Conservation (phyloP, 805 yeast species). For the Barnettozyma wickerhamii region DNA sequence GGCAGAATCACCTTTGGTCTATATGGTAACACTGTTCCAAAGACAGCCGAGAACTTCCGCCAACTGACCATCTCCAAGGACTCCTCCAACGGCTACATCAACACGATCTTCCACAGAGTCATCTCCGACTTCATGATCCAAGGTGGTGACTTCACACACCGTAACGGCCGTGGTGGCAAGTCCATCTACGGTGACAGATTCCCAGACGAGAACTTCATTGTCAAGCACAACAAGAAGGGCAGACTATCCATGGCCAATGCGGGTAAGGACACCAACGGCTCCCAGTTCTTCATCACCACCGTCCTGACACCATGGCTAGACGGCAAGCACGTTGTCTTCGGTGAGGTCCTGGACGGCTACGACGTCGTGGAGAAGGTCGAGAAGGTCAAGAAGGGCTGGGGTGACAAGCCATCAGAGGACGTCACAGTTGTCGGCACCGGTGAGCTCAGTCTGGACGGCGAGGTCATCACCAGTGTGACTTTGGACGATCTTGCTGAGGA, state of each 20-base stretch:
- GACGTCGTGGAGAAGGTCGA: conserved; percentile 79
- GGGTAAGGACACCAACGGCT: conserved; percentile 90
- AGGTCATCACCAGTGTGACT: conserved; percentile 20
- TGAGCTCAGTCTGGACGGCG: conserved; percentile 42
- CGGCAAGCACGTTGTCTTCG: conserved; percentile 94
- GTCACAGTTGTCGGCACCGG: conserved; percentile 70
- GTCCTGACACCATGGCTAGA: conserved; percentile 80
- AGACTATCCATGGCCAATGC: conserved; percentile 89
- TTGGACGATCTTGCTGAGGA: conserved; percentile 13
- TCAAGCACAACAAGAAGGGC: conserved; percentile 76
- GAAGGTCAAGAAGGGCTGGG: conserved; percentile 58
- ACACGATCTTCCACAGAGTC: conserved; percentile 67
- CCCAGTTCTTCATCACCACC: conserved; percentile 86
- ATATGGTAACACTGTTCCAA: conserved; percentile 82
- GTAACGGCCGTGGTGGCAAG: conserved; percentile 92
- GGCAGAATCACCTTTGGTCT: conserved; percentile 87
- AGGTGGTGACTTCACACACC: conserved; percentile 85
- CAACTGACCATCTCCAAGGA: conserved; percentile 75
- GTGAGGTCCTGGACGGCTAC: conserved; percentile 85
- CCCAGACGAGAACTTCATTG: conserved; percentile 56
- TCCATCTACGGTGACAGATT: conserved; percentile 73
- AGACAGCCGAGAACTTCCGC: conserved; percentile 85
- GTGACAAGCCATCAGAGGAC: conserved; percentile 68
- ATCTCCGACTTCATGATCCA: conserved; percentile 91
- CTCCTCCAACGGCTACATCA: conserved; percentile 56